A percentile compares a stretch with the other conserved stretches of the same genome.
phyloP scores from a whole-genome alignment of 305 asterid species.

The Stenogyne calaminthoides region DNA sequence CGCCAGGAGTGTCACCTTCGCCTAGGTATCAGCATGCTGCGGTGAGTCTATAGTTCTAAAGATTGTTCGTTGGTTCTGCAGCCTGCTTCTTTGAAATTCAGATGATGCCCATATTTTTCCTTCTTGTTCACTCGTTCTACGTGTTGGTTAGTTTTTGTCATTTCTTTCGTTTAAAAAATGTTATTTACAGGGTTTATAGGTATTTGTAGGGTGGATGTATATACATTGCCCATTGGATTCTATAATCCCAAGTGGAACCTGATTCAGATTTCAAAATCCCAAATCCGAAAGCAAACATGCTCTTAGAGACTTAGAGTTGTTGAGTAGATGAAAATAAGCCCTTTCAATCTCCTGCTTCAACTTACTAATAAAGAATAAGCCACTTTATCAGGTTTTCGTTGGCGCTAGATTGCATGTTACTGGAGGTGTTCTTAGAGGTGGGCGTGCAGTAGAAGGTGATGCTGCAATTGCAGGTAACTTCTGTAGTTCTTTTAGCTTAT shows the following conservation, averaged over 20 bases:
- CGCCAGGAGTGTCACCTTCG: slow-evolving; percentile 99
- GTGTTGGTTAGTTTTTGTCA: background rate
- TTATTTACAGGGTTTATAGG: no score
- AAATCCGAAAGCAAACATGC: no score
- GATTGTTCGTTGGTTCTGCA: slow-evolving; percentile 13
- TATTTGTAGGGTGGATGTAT: no score
- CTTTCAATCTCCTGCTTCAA: slow-evolving; percentile 19
- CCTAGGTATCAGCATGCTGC: slow-evolving; percentile 99
- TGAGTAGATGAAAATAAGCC: slow-evolving; percentile 3
- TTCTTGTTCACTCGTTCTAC: background rate
- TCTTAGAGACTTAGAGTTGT: slow-evolving; percentile 14
- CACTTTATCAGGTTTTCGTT: slow-evolving; percentile 80
- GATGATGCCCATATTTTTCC: slow-evolving; percentile 1
- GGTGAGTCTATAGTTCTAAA: slow-evolving; percentile 51
- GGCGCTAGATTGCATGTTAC: slow-evolving; percentile 99
- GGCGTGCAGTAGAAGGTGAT: slow-evolving; percentile 95
- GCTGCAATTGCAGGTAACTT: slow-evolving; percentile 81
- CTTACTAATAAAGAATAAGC: slow-evolving; percentile 10
- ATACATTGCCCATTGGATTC: no score
- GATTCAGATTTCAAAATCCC: no score
- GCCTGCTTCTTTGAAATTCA: slow-evolving; percentile 20
- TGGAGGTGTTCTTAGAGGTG: slow-evolving; percentile 98
- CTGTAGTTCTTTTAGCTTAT: slow-evolving; percentile 27
- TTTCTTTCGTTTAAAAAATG: background rate
- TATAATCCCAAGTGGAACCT: no score